phyloP scores from a whole-genome alignment of 345 rosid species.

The Trapa incisa region DNA sequence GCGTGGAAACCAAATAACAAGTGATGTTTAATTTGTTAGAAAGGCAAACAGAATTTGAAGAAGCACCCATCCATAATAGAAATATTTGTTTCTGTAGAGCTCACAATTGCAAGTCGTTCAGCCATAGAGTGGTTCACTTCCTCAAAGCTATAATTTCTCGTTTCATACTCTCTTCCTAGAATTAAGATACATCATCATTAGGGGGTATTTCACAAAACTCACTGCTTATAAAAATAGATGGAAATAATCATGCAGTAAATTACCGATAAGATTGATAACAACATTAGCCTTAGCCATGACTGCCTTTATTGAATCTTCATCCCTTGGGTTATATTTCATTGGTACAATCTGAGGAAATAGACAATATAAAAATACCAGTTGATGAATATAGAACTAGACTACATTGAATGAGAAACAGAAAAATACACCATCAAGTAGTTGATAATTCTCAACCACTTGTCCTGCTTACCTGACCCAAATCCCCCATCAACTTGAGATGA shows the following conservation, averaged over 20 bases:
- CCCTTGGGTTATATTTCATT: conserved; percentile 80
- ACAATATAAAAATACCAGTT: conserved; percentile 4
- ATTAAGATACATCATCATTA: conserved; percentile 3
- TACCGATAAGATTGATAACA: conserved; percentile 93
- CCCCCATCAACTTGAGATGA: conserved; percentile 99
- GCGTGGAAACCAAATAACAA: neutral
- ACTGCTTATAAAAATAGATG: conserved; percentile 15
- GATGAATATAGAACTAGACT: neutral
- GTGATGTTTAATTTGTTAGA: neutral
- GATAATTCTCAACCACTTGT: neutral
- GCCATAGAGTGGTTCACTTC: conserved; percentile 80
- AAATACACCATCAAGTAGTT: neutral
- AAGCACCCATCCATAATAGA: neutral
- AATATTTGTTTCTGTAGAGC: conserved; percentile 8
- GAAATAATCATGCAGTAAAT: neutral
- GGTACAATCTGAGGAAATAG: conserved; percentile 64
- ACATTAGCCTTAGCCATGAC: conserved; percentile 99
- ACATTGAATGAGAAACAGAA: neutral
- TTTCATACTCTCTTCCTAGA: conserved; percentile 85
- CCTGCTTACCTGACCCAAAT: conserved; percentile 76
- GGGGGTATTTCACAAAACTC: conserved; percentile 3
- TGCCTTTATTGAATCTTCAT: conserved; percentile 87
- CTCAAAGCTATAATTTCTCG: conserved; percentile 93
- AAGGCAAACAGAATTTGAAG: neutral
- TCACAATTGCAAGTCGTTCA: conserved; percentile 70